Evolutionary conservation across 139 green algal genomes (phyloP), one percentile per base, ranked within the genome.

Genomic region (Asterochloris erici): DNA sequence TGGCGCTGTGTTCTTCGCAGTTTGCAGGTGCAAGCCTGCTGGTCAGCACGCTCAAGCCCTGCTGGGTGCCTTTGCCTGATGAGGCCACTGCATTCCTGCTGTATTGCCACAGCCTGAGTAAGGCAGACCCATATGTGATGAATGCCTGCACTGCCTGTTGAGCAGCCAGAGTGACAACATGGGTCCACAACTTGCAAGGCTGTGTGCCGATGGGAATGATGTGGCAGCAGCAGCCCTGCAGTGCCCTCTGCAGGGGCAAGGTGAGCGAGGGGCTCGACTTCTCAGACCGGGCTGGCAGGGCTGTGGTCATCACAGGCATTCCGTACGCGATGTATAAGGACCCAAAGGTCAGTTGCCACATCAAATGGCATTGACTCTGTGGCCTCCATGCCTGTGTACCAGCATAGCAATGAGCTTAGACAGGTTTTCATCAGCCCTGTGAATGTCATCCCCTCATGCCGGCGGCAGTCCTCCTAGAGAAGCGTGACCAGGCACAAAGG

Each of bases 191-290:
- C 38, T 54, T 54, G 38, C 38, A 54, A 54, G 38, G 38, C 38
- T 54, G 38, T 54, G 38, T 6, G 38, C 38, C 38, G 6, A 54
- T 54, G 38, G 2, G 38, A 54, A 54, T 6, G 38, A 54, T 54
- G 4, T 54, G 38, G 38, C 38, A 54, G 38, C 38, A 54, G 38
- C 38, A 54, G 38, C 38, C 6, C 38, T 54, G 38, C 38, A 54
- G 6, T 54, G 6, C 38, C 38, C 38, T 54, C 6, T 85, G 77
- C 90, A 87, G 90, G 16, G 90, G 87, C 79, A 91, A 98, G 91
- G 96, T 97, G 1, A 97, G 93, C 82, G 97, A 99, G 89, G 97
- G 97, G 16, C 89, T 99, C 29, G 97, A 99, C 88, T 99, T 99
- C 83, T 92, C 89, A 11, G 97, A 99, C 85, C 77, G 87, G 0